Evolutionary conservation across 345 rosid species (phyloP), one percentile per base, ranked within the genome.

Genomic region (Eucalyptus cloeziana): DNA sequence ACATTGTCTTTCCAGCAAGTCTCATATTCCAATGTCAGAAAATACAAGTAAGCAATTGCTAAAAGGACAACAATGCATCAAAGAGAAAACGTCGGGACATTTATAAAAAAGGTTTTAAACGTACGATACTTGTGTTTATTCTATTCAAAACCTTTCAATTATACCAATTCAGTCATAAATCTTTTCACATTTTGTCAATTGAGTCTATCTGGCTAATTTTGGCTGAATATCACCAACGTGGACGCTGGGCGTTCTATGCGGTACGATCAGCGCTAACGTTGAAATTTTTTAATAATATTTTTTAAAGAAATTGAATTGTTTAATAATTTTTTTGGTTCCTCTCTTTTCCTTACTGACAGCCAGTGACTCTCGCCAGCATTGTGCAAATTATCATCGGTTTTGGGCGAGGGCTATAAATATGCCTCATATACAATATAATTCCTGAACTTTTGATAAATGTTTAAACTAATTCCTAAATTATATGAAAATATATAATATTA

Each of bases 251-350:
- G 0, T 17, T 7, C 4, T 52, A 52, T 1, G 0, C 17, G 56
- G 9, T 51, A 3, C 0, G 4, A 7, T 51, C 9, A 3, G 0
- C 0, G 0, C 1, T 9, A 56, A 8, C 13, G 0, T 22, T 9
- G 62, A 56, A 1, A 56, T 56, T 56, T 52, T 52, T 52, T 52
- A 52, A 51, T 51, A 7, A 51, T 51, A 16, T 17, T 51, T 47
- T 10, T 2, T 7, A 17, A 51, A 49, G 13, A 49, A 50, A 49
- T 13, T 7, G 10, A 52, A 19, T 52, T 19, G 10, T 52, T 52
- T 52, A 52, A 52, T 52, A 19, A 19, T 52, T 19, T 3, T 19
- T 19, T 7, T 19, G 24, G 58, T 52, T 56, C 62, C 13, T 56
- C 62, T 22, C 62, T 22, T 56, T 56, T 10, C 12, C 62, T 56